Base-by-base conservation (phyloP, 805 yeast genomes). In the Lipomyces orientalis region DNA sequence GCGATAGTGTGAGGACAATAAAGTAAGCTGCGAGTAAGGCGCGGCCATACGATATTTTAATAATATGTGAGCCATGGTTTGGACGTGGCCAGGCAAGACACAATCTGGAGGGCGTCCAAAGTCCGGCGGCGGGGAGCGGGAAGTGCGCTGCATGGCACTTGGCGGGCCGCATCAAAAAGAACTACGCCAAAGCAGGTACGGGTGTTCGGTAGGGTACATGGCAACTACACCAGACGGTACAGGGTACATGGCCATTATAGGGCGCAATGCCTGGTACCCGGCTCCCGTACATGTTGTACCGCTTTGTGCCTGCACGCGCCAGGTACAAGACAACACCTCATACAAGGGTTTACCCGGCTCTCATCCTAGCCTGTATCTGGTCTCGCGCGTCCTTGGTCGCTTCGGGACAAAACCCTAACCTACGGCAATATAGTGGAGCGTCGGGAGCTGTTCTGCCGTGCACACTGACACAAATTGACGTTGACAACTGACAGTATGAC, bases 401-500 rank as follows among this genome's bases (percentile, higher is more conserved):
- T 5, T 4, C n/a, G 3, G 9, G 5, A 7, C 10, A 9, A 19
- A 43, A 16, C 49, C 49, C 49, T 7, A 43, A 43, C 10, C 49
- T 19, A 16, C 4, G 5, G 49, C 29, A 3, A 25, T 2, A 25
- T 35, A 12, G 39, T 35, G 1, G 10, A 10, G 12, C 3, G 12
- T 35, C 10, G 4, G 8, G 39, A 35, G n/a, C 16, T 35, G 39
- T 10, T 37, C 49, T 16, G n/a, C 49, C 22, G 0, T n/a, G 49
- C 49, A n/a, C 49, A 4, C n/a, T 43, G 49, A 43, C 49, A 43
- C 22, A 25, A 25, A 25, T 37, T 43, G 49, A 43, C 49, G 16
- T 19, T 43, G 49, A 43, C 49, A 43, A 43, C 49, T 43, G 49
- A 43, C 49, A 43, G 49, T 43, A 43, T 43, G 49, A 43, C 49